phyloP scores from a whole-genome alignment of 176 grass and related monocot species.

The Aegilops tauschii region DNA sequence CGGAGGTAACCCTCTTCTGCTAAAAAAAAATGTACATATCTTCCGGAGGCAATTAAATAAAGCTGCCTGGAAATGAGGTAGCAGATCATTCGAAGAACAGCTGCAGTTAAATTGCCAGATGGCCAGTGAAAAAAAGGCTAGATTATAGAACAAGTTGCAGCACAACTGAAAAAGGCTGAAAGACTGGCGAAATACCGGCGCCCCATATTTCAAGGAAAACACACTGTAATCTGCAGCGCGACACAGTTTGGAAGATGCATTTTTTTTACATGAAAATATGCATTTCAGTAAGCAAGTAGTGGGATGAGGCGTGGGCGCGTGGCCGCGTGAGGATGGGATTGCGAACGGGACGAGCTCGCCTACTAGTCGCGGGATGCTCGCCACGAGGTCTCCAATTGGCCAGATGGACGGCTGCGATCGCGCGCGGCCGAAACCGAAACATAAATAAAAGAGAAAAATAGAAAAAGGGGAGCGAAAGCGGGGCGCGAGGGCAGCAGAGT shows the following conservation, averaged over 20 bases:
- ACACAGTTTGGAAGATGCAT: neutral
- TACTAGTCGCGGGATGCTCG: neutral
- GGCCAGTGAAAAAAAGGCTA: neutral
- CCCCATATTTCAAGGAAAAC: conserved; percentile 43
- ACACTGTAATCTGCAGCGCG: conserved; percentile 2
- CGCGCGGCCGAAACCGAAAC: neutral
- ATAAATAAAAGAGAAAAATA: neutral
- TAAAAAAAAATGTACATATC: no score
- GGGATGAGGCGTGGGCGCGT: neutral
- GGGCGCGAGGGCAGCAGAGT: neutral
- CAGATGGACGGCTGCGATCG: neutral
- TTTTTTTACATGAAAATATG: no score
- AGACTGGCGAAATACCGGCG: neutral
- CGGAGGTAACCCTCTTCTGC: no score
- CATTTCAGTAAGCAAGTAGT: no score
- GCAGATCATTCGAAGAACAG: neutral
- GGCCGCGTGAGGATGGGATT: neutral
- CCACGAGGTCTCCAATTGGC: neutral
- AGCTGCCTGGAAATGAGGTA: neutral
- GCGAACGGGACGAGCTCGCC: neutral
- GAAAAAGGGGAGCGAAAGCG: neutral
- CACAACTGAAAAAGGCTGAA: neutral
- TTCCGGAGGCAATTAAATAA: no score
- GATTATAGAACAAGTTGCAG: neutral
- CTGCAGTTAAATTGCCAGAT: neutral